These are phyloP conservation scores for Colletotrichum lindemuthianum DNA, from an alignment of 2,329 filamentous ascomycete species.

Conservation along the genomic window DNA sequence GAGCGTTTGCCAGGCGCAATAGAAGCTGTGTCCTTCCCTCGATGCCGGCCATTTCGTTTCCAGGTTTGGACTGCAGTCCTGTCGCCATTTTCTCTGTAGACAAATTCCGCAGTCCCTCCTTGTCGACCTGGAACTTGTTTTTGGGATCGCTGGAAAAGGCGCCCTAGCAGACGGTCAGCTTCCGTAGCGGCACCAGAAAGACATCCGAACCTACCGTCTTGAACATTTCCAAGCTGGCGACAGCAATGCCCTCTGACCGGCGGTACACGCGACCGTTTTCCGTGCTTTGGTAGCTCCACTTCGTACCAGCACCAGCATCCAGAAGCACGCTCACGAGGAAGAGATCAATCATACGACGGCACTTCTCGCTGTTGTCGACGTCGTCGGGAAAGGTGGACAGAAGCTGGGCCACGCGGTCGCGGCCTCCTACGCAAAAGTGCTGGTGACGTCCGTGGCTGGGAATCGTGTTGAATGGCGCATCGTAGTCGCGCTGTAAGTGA, in stretches of 20 bases:
- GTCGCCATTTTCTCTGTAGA: constrained; percentile 79
- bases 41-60: constrained; percentile 85
- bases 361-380: constrained; percentile 78
- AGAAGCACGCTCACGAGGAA: constrained; percentile 84
- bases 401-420: constrained; percentile 77
- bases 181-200: neutral
- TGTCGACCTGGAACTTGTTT: constrained; percentile 92
- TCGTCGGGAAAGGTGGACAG: constrained; percentile 74
- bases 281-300: constrained; percentile 92
- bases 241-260: constrained; percentile 88
- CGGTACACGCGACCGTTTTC: constrained; percentile 86
- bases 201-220: constrained; percentile 65
- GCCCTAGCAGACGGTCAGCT: constrained; percentile 58
- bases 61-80: constrained; percentile 84
- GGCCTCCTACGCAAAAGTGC: constrained; percentile 84
- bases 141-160: constrained; percentile 83
- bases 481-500: constrained; percentile 60
- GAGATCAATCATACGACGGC: constrained; percentile 79
- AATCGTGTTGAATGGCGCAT: constrained; percentile 69
- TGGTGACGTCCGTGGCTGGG: constrained; percentile 89
- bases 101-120: constrained; percentile 77
- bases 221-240: constrained; percentile 87
- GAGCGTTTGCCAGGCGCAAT: constrained; percentile 76
- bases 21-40: constrained; percentile 86
- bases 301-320: constrained; percentile 87